Conservation (phyloP, 192 early-diverging fungal genomes). For the Coemansia sp. region DNA sequence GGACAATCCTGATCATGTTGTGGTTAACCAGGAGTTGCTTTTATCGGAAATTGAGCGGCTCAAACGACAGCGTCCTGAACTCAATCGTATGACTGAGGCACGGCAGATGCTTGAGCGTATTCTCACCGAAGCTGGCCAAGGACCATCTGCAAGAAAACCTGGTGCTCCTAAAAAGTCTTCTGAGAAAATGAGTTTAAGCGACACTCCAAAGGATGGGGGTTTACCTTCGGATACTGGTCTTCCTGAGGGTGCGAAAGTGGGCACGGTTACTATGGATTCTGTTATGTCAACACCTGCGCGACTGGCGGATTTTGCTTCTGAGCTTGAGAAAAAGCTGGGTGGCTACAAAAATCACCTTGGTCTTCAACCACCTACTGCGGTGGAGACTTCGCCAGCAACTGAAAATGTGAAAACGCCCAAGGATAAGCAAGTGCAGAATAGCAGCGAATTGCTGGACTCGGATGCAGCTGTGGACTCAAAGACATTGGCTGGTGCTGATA, state of each 20-base stretch:
- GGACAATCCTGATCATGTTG: slow-evolving; percentile 24
- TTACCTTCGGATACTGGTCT: background rate
- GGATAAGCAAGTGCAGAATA: background rate
- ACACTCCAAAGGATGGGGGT: background rate
- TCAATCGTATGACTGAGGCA: slow-evolving; percentile 52
- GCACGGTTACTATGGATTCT: slow-evolving; percentile 53
- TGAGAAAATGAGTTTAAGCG: slow-evolving; percentile 1
- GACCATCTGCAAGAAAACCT: slow-evolving; percentile 22
- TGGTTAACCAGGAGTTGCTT: slow-evolving; percentile 50
- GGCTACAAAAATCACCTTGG: slow-evolving; percentile 2
- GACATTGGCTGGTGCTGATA: background rate
- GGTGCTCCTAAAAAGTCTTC: slow-evolving; percentile 5
- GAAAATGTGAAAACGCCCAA: background rate
- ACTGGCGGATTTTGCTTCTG: slow-evolving; percentile 45
- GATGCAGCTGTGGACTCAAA: background rate
- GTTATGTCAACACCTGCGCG: slow-evolving; percentile 41
- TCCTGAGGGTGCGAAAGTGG: slow-evolving; percentile 41
- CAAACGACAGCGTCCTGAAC: slow-evolving; percentile 40
- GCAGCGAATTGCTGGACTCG: background rate
- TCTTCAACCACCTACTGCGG: background rate
- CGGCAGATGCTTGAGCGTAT: slow-evolving; percentile 52
- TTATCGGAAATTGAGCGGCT: slow-evolving; percentile 53
- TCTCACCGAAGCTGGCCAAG: slow-evolving; percentile 43
- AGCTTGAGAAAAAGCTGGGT: slow-evolving; percentile 52
- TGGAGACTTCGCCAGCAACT: background rate